Percentiles rank a stretch among this genome's conserved stretches.
Conservation (phyloP, 2,329 filamentous ascomycete genomes). For the Penicillium olsonii region DNA sequence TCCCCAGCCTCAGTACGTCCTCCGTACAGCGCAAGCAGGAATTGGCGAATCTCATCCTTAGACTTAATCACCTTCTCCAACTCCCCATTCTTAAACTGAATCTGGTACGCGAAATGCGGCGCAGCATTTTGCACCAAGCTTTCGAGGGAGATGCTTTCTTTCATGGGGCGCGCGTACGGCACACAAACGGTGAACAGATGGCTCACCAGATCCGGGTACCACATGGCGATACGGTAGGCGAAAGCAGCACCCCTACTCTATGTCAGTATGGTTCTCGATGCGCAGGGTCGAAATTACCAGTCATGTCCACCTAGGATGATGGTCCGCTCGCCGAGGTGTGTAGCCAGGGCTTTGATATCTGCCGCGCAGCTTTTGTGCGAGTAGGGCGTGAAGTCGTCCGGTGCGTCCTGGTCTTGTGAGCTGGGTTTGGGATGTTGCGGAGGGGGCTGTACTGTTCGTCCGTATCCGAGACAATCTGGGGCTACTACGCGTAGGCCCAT, state of each 20-base stretch:
- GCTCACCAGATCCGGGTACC: constrained; percentile 70
- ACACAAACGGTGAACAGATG: constrained; percentile 81
- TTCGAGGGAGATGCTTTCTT: constrained; percentile 58
- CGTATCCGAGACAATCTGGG: constrained; percentile 86
- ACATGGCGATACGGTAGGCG: constrained; percentile 73
- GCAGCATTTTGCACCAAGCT: constrained; percentile 58
- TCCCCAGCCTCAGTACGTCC: constrained; percentile 60
- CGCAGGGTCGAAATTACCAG: constrained; percentile 53
- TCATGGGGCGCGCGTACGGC: constrained; percentile 63
- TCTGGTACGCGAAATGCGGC: constrained; percentile 79
- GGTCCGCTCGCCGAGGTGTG: constrained; percentile 53
- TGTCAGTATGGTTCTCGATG: background rate
- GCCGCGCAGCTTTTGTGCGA: constrained; percentile 70
- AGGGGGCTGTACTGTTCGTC: constrained; percentile 62
- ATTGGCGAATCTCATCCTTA: constrained; percentile 65
- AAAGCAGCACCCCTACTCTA: constrained; percentile 68
- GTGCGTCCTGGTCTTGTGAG: constrained; percentile 56
- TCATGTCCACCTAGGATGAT: constrained; percentile 91
- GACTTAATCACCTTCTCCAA: constrained; percentile 62
- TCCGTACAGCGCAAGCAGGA: constrained; percentile 72
- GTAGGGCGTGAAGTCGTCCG: constrained; percentile 64
- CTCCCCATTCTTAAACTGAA: constrained; percentile 72
- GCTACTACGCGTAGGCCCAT: constrained; percentile 77
- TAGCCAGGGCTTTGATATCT: constrained; percentile 73
- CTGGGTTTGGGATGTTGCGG: background rate